Percentiles rank a stretch among this genome's conserved stretches.
Conservation (phyloP, 1,139 yeast species). For the Yamadazyma trypodendri region DNA sequence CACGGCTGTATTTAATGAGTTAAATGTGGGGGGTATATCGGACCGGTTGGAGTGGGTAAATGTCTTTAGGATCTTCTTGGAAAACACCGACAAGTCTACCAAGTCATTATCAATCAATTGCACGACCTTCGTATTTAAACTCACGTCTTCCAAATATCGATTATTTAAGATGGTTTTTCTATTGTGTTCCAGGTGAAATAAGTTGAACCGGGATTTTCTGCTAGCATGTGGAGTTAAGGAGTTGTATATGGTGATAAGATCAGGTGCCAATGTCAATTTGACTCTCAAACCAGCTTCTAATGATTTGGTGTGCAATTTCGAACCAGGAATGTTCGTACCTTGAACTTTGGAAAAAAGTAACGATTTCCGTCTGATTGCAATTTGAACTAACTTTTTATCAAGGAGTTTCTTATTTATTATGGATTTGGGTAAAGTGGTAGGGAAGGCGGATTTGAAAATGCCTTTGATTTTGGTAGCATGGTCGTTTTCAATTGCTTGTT, state of each 20-base stretch:
- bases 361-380: slow-evolving; percentile 40
- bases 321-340: slow-evolving; percentile 6
- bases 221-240: slow-evolving; percentile 37
- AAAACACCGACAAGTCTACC: slow-evolving; percentile 35
- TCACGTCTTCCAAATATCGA: slow-evolving; percentile 15
- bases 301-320: slow-evolving; percentile 49
- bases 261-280: slow-evolving; percentile 45
- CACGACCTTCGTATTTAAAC: slow-evolving; percentile 22
- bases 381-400: slow-evolving; percentile 30
- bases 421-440: slow-evolving; percentile 19
- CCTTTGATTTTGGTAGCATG: not conserved
- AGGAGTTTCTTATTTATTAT: slow-evolving; percentile 25
- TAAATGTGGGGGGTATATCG: slow-evolving; percentile 34
- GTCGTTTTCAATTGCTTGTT: not conserved
- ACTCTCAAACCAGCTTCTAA: slow-evolving; percentile 53
- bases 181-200: slow-evolving; percentile 9
- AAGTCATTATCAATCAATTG: slow-evolving; percentile 38
- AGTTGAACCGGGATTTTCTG: slow-evolving; percentile 13
- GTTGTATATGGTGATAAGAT: slow-evolving; percentile 42
- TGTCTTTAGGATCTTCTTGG: slow-evolving; percentile 35
- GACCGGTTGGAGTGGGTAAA: slow-evolving; percentile 16
- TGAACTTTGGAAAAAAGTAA: slow-evolving; percentile 6
- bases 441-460: not conserved
- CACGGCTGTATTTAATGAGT: slow-evolving; percentile 48
- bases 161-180: slow-evolving; percentile 10